phyloP scores from a whole-genome alignment of 495 filamentous ascomycete genomes.

The Aspergillus olivimuriae region DNA sequence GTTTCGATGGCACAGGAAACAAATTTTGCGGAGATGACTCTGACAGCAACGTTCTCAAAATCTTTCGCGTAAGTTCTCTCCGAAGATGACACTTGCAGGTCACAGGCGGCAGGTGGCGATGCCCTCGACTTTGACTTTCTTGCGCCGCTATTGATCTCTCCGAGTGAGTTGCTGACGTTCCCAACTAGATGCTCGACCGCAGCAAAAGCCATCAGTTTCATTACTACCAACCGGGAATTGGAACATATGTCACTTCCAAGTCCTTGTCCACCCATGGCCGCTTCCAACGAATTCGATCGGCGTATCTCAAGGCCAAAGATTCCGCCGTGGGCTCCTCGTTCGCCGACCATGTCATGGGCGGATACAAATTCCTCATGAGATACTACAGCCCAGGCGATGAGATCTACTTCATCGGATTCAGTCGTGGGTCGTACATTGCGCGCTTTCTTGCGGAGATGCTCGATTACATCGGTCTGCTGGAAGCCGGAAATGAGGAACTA shows the following conservation, averaged over 20 bases:
- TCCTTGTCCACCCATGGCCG: slow-evolving; percentile 60
- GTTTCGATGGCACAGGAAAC: slow-evolving; percentile 88
- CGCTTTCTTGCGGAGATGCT: slow-evolving; percentile 85
- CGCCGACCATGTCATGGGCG: slow-evolving; percentile 75
- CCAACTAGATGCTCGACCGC: slow-evolving; percentile 46
- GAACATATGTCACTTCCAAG: slow-evolving; percentile 69
- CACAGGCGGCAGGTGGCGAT: no score
- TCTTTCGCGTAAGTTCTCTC: slow-evolving; percentile 50
- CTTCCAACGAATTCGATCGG: slow-evolving; percentile 60
- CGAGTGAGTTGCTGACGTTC: not conserved
- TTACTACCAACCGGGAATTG: slow-evolving; percentile 62
- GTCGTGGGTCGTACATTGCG: slow-evolving; percentile 79
- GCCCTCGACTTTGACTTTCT: not conserved
- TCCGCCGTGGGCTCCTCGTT: slow-evolving; percentile 80
- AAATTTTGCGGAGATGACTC: slow-evolving; percentile 75
- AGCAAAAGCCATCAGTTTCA: slow-evolving; percentile 42
- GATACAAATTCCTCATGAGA: slow-evolving; percentile 84
- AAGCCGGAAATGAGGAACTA: slow-evolving; percentile 84
- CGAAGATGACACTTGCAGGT: no score
- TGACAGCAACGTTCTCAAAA: slow-evolving; percentile 87
- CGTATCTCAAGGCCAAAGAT: slow-evolving; percentile 78
- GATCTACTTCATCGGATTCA: slow-evolving; percentile 80
- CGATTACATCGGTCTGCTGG: slow-evolving; percentile 72
- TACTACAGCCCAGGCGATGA: slow-evolving; percentile 76
- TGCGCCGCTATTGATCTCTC: not conserved